A percentile compares a stretch with the other conserved stretches of the same genome.
Conservation (phyloP, 345 rosid species). For the Durio zibethinus region DNA sequence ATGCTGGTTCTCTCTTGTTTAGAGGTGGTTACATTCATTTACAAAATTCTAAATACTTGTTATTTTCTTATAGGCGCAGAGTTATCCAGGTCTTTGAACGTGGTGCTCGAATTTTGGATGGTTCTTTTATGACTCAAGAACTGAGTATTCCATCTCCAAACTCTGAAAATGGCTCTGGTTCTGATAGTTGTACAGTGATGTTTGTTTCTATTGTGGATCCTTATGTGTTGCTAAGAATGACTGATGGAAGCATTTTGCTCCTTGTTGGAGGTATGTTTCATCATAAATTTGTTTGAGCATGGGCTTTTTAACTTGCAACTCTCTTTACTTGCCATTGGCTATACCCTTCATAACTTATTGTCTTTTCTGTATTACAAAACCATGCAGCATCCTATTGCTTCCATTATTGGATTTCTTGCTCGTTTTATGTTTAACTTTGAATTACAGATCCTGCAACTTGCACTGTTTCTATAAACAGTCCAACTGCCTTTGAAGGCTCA, state of each 20-base stretch:
- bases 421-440: conserved; percentile 25
- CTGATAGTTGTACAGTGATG: conserved; percentile 63
- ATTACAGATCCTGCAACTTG: conserved; percentile 84
- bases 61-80: conserved; percentile 64
- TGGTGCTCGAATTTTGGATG: conserved; percentile 93
- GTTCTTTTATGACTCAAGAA: conserved; percentile 94
- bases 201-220: conserved; percentile 97
- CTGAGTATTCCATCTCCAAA: conserved; percentile 67
- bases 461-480: conserved; percentile 65
- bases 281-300: background rate
- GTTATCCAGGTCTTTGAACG: conserved; percentile 90
- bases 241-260: conserved; percentile 80
- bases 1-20: background rate
- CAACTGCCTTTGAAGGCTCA: conserved; percentile 61
- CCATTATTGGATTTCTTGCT: conserved; percentile 18
- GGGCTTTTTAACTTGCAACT: background rate
- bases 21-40: background rate
- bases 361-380: background rate
- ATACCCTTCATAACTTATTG: background rate
- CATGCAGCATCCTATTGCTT: background rate
- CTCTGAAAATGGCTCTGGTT: conserved; percentile 61
- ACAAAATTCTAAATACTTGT: background rate
- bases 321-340: conserved; percentile 7
- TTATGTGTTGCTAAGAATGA: conserved; percentile 79
- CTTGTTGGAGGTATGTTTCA: conserved; percentile 78